Base-by-base conservation (phyloP, 192 early-diverging fungal species). In the Coemansia javaensis region DNA sequence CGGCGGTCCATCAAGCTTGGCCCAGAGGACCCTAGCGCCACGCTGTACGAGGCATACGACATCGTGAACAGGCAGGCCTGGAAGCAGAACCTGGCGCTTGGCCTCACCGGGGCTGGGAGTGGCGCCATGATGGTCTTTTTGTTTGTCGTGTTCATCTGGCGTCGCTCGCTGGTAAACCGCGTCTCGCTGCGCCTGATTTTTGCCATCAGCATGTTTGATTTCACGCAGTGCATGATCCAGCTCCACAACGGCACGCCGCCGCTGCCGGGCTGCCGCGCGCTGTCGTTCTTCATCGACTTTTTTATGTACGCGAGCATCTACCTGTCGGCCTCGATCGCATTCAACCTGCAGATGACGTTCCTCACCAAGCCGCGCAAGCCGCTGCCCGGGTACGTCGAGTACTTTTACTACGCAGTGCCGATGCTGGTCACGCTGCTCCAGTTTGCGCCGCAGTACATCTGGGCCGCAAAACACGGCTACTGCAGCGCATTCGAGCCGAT, bases 331-430 rank as follows among this genome's bases (percentile, higher is more conserved):
- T 39, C 65, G 1, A 61, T 68, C 32, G 65, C 65, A 4, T 61
- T 61, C 25, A 68, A 68, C 25, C 22, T 68, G 28, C 65, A 68
- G 8, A 59, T 68, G 53, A 36, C 46, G 6, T 60, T 68, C 17
- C 45, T 56, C 6, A 53, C 57, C 13, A 51, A 34, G 7, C 56
- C 51, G 14, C 42, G 32, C 18, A 27, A 28, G 11, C 47, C 39
- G 10, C 27, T 68, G 10, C 65, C 65, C 5, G 13, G 27, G 6
- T 68, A 68, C 32, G 39, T 50, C 3, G 58, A 68, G 44, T 56
- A 54, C n/a, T 33, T 68, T 24, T 68, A 68, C 28, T 68, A 49
- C 34, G 35, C 49, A 7, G 44, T 62, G 14, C 54, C 66, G 7
- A 43, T 57, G 2, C 9, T 36, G 0, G 40, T 62, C 8, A n/a